Base-by-base conservation (phyloP, 2,329 filamentous ascomycete genomes). In the Arthrobotrys megalospora region DNA sequence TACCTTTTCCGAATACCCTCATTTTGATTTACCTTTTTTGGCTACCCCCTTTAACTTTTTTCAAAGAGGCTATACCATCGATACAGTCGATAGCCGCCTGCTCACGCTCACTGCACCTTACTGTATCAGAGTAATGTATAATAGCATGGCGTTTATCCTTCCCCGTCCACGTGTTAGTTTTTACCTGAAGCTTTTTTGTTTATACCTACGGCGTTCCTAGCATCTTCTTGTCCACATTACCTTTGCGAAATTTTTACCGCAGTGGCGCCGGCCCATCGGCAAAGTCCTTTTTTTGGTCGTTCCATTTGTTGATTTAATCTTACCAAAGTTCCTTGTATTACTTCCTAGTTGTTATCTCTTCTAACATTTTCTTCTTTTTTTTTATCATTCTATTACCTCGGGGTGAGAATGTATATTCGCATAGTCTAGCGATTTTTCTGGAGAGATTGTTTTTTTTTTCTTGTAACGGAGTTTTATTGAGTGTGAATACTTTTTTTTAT, bases 41-140 rank as follows among this genome's bases (percentile, higher is more conserved):
- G 3, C 32, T 21, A 8, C 14, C 16, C 19, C 19, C 45, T 32
- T n/a, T 24, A n/a, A 14, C 28, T 14, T 14, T n/a, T 34, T 43
- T 19, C 34, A 43, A 43, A 60, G 36, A 43, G 55, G 55, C 55
- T 60, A 58, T 41, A 43, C 47, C 38, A 12, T 38, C 50, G 24
- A 53, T 53, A 34, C 12, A 53, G 32, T 58, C 32, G 52, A 32
- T 58, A 60, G 38, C 45, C 48, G 21, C 24, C 32, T 36, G 53
- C 55, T 52, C 28, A 52, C 47, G 58, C 65, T 63, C 55, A 67
- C 72, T 70, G 72, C 72, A 76, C 50, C 34, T 47, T 36, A 69
- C 65, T 76, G 64, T 76, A 70, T 76, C 65, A 53, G 72, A 69
- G 72, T 76, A 76, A 76, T 76, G 64, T 76, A 76, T 76, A 76